Evolutionary conservation across 164 flowering plant genomes (phyloP).

Genomic region (Umbellularia californica): DNA sequence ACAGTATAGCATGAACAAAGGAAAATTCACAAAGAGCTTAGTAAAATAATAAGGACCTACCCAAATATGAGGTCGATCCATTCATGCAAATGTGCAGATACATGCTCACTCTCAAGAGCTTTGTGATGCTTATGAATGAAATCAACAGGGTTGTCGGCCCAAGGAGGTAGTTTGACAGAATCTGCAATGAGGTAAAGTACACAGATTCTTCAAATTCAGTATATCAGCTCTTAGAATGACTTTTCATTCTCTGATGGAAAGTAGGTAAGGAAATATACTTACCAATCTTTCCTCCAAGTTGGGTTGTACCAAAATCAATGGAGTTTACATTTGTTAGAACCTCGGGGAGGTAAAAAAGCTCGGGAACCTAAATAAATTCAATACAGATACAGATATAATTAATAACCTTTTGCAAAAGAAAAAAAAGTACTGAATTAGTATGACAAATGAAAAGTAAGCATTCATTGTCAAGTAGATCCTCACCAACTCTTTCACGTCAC

Average conservation of each 20-base stretch:
- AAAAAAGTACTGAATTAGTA: neutral
- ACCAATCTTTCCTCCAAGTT: constrained; percentile 91
- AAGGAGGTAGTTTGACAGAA: constrained; percentile 83
- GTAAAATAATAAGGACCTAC: constrained; percentile 32
- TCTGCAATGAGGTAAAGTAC: constrained; percentile 32
- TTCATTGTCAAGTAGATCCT: constrained; percentile 2
- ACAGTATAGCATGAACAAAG: neutral
- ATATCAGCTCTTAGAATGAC: neutral
- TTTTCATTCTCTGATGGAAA: neutral
- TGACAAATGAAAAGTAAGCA: neutral
- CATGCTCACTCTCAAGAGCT: constrained; percentile 99
- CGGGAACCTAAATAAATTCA: constrained; percentile 68
- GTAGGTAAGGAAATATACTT: constrained; percentile 13
- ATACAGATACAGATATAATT: constrained; percentile 5
- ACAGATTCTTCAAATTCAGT: neutral
- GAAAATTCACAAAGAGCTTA: neutral
- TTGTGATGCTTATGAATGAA: constrained; percentile 87
- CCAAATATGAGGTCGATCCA: constrained; percentile 99
- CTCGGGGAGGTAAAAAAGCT: constrained; percentile 95
- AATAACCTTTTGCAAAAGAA: neutral
- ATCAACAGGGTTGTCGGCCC: constrained; percentile 90
- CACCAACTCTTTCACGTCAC: constrained; percentile 99
- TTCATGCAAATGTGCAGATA: constrained; percentile 92
- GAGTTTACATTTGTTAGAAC: constrained; percentile 75
- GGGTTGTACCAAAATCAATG: constrained; percentile 95